Evolutionary conservation across 805 yeast genomes (phyloP), one percentile per base, ranked within the genome.

Genomic region (Metschnikowia reukaufii): DNA sequence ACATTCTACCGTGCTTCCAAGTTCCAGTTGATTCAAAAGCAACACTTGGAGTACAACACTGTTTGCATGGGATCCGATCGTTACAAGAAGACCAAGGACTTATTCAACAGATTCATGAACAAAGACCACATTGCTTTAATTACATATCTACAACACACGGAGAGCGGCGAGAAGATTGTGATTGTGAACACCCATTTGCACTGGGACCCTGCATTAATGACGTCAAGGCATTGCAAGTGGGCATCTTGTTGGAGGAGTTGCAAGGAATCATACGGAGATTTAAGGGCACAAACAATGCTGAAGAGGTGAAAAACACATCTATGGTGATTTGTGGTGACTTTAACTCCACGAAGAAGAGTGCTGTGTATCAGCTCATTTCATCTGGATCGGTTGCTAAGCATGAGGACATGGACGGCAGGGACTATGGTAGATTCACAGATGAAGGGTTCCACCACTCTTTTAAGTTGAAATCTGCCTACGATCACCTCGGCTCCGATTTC

Each of bases 171-270:
- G 62, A 78, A 78, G 52, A 68, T 92, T 32, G 75, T 88, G 55
- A 74, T 89, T 31, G 90, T 87, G 3, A 92, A 90, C 60, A 92
- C 98, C 0, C 99, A 94, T 75, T 79, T 94, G 65, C 97, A 92
- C 66, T 94, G 99, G 98, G 97, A 94, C 72, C 99, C 99, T 4
- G 88, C 87, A 41, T 88, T 84, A 88, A 88, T 63, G 99, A 94
- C 68, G 99, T 94, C 47, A 94, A 94, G 66, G 82, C 97, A 2
- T 85, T 94, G 70, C 99, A 94, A 72, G 94, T 88, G 46, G 97
- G 96, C 36, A 85, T 94, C 23, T 72, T 94, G 53, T 70, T 94
- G 58, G 97, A 92, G 59, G 96, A 94, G 67, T 68, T 95, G 61
- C 94, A 88, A 62, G 70, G 70, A 6, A 66, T 88, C 39, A 68